A percentile compares a stretch with the other conserved stretches of the same genome.
Conservation (phyloP, 2,329 filamentous ascomycete genomes). For the Phialocephala subalpina region DNA sequence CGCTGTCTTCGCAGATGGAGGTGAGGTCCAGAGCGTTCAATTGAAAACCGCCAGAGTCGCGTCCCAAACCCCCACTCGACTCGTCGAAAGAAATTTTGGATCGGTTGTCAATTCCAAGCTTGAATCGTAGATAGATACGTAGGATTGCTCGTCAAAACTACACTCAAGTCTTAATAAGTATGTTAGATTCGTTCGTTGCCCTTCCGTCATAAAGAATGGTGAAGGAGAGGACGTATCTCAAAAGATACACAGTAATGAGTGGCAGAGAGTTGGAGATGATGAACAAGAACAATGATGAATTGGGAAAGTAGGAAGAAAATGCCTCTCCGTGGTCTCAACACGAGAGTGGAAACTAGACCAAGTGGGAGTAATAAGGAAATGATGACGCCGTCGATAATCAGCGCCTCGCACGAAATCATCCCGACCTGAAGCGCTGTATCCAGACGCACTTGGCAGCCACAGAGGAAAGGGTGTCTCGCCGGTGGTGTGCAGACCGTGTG, state of each 20-base stretch:
- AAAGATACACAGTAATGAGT: constrained; percentile 16
- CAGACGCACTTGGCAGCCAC: background rate
- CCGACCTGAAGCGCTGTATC: background rate
- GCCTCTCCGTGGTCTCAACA: background rate
- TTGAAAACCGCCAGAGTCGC: constrained; percentile 11
- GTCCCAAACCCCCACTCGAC: constrained; percentile 12
- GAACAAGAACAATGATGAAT: constrained; percentile 24
- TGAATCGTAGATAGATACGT: too few species aligned
- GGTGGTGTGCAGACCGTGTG: background rate
- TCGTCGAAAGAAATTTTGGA: constrained; percentile 4
- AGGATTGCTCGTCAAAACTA: too few species aligned
- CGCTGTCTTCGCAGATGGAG: constrained; percentile 8
- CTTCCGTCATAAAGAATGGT: constrained; percentile 12
- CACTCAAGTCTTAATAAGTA: background rate
- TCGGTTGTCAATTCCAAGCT: too few species aligned
- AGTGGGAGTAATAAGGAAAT: constrained; percentile 10
- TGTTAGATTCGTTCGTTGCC: constrained; percentile 15
- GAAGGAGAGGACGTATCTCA: constrained; percentile 32
- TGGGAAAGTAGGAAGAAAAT: constrained; percentile 17
- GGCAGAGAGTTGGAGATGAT: constrained; percentile 12
- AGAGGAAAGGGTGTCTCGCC: background rate
- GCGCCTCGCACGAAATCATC: constrained; percentile 1
- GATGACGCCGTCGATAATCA: constrained; percentile 8
- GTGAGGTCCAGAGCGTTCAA: constrained; percentile 2
- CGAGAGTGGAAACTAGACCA: background rate